Conservation (phyloP, 116 monocot species). For the Trichopus zeylanicus region DNA sequence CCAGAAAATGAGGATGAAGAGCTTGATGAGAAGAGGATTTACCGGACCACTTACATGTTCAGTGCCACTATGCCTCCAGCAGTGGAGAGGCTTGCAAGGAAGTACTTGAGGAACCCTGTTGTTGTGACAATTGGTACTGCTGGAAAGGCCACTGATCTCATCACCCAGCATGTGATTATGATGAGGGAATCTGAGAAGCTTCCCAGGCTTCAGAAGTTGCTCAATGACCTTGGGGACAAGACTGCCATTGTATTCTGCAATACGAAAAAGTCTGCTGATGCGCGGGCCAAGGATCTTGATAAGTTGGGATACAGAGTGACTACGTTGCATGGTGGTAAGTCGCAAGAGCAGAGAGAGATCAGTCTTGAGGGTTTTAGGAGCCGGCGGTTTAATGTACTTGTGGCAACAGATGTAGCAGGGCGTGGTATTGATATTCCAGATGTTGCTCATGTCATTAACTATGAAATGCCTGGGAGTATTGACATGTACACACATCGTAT, state of each 20-base stretch:
- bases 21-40: conserved; percentile 89
- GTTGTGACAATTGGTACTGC: conserved; percentile 96
- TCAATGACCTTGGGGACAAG: conserved; percentile 85
- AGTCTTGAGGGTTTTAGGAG: conserved; percentile 91
- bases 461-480: conserved; percentile 69
- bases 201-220: conserved; percentile 63
- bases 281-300: too few relatives aligned
- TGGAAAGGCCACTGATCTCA: conserved; percentile 91
- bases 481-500: conserved; percentile 98
- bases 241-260: conserved; percentile 93
- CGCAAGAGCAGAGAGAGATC: conserved; percentile 95
- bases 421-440: conserved; percentile 99
- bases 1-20: conserved; percentile 97
- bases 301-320: conserved; percentile 77
- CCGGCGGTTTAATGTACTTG: conserved; percentile 80
- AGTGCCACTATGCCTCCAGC: conserved; percentile 98
- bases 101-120: conserved; percentile 93
- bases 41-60: conserved; percentile 97
- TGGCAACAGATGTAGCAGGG: conserved; percentile 93
- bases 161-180: conserved; percentile 90
- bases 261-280: too few relatives aligned
- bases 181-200: conserved; percentile 86
- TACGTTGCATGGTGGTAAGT: conserved; percentile 87
- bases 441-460: conserved; percentile 95
- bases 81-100: conserved; percentile 84